Evolutionary conservation across 176 grass and related monocot species (phyloP).

Genomic region (Zizania latifolia): DNA sequence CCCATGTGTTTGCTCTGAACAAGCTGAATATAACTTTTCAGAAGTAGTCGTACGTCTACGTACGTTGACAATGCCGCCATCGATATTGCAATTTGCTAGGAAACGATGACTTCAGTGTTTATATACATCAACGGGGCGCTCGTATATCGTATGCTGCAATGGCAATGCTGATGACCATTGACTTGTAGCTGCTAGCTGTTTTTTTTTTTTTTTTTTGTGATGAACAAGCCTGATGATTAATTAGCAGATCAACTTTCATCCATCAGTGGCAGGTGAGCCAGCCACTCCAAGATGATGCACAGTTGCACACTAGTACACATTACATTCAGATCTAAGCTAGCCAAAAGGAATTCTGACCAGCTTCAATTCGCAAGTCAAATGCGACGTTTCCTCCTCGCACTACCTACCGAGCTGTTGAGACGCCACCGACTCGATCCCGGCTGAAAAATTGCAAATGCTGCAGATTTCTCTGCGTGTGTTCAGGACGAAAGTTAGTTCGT

Average conservation of each 20-base stretch:
- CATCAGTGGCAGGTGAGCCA: neutral
- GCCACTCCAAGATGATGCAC: too few relatives aligned
- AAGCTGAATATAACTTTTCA: neutral
- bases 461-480: neutral
- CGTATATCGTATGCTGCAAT: neutral
- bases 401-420: constrained; percentile 13
- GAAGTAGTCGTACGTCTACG: too few relatives aligned
- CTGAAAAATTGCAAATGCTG: neutral
- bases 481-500: neutral
- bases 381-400: neutral
- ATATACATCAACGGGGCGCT: neutral
- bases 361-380: neutral
- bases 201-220: neutral
- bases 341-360: neutral
- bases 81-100: neutral
- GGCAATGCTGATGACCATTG: neutral
- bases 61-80: neutral
- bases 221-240: neutral
- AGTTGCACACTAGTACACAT: too few relatives aligned
- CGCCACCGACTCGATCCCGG: neutral
- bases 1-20: neutral
- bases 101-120: neutral
- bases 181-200: neutral
- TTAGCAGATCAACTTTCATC: neutral
- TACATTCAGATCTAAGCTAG: neutral